Base-by-base conservation (phyloP, 2,329 filamentous ascomycete species). In the Celoporthe dispersa region DNA sequence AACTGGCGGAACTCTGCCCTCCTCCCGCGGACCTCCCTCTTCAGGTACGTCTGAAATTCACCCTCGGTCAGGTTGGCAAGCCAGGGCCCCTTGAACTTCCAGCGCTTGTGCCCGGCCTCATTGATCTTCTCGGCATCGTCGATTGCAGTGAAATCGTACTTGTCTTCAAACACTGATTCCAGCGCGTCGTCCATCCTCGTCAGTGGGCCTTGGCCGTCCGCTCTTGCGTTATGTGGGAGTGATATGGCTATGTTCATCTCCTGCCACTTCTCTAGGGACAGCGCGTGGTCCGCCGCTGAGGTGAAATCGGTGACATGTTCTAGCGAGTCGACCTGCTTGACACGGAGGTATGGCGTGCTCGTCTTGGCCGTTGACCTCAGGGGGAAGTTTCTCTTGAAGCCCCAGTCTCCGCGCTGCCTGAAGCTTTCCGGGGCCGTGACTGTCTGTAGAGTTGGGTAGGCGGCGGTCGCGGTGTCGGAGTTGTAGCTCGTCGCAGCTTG, bases 301-400 rank as follows among this genome's bases (percentile, higher is more conserved):
- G 89, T 86, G 80, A 94, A 98, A 77, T 98, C 94, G 77, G 94
- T 97, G 74, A 98, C 87, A 79, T 94, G 92, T 81, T 98, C 94
- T 75, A 90, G 87, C 2, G 93, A 92, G 83, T 98, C 95, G 73
- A 97, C 86, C 71, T 91, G 87, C 76, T 89, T 90, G 74, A 98
- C 82, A 73, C 93, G 89, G 67, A 97, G 87, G 64, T 92, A 84
- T 12, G 94, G 92, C n/a, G 90, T 90, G 8, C 90, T 89, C 8
- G 89, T 90, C 67, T 88, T 88, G 28, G 89, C 88, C 6, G 93
- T 94, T 3, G 91, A 90, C 78, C 91, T 91, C 11, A 91, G 82
- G 1, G 95, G 95, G 7, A 98, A 84, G 1, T 94, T 86, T 68
- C 95, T 86, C 83, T 98, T 98, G 75, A 98, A 84, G 19, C 95